Evolutionary conservation across 495 filamentous ascomycete genomes (phyloP), one percentile per base, ranked within the genome.

Genomic region (Letharia columbiana): DNA sequence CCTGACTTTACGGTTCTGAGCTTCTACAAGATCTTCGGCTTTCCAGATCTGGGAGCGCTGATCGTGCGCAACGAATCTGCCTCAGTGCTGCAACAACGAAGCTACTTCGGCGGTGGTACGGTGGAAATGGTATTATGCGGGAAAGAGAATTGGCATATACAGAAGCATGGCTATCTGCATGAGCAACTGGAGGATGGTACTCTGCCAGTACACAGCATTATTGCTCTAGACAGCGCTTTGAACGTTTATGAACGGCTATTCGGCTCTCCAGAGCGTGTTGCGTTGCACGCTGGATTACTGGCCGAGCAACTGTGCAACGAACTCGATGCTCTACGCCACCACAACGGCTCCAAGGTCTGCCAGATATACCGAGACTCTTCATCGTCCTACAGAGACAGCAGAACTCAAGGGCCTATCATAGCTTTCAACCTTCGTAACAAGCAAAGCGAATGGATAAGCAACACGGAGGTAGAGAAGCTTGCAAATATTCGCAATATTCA

Each of bases 21-120:
- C 78, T 91, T 98, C 70, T 95, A 96, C 75, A 98, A 98, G 75
- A 94, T 98, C 33, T 98, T 97, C 73, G 93, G 93, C 7, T 96
- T 96, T 70, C 93, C 93, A 0, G 91, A 98, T 71, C 77, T 98
- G 0, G 93, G 93, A 10, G 93, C 87, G 6, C 77, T 98, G 73
- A 88, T 98, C 62, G 87, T 97, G 12, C 83, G 88, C 52, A 91
- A 91, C 67, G 80, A 80, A 44, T 81, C 88, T n/a, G 84, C 80
- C 1, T 71, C 77, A 33, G 77, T 89, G 2, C 84, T 96, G 52
- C 74, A 77, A 49, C 77, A 80, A 35, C 84, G 91, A 54, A 83
- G 76, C 69, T 98, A 93, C 71, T 98, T 98, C 73, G 93, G 93
- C 3, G 93, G 93, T n/a, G 93, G 93, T 9, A 98, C 93, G 1